Evolutionary conservation across 2,329 filamentous ascomycete genomes (phyloP).

Genomic region (Fusarium coffeatum): DNA sequence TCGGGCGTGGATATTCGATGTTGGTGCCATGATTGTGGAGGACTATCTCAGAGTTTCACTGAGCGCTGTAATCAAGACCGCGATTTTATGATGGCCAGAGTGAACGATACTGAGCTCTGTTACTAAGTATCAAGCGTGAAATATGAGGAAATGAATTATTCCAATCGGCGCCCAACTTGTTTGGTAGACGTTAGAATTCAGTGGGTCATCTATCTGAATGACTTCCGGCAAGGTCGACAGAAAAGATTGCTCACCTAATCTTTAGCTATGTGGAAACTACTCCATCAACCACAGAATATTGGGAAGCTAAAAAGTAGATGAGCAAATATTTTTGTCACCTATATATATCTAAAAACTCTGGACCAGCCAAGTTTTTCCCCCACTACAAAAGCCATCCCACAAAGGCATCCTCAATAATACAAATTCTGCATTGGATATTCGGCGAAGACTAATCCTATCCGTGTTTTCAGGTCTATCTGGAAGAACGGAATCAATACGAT

Average conservation of each 20-base stretch:
- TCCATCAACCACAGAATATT: background rate
- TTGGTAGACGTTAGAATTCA: conserved; percentile 37
- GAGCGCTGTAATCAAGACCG: background rate
- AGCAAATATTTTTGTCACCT: background rate
- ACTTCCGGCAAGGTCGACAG: background rate
- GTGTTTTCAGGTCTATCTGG: background rate
- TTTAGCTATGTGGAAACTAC: background rate
- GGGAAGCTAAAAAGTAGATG: background rate
- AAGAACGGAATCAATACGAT: background rate
- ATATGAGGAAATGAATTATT: conserved; percentile 11
- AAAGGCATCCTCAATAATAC: background rate
- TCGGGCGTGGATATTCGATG: conserved; percentile 73
- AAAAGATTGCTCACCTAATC: background rate
- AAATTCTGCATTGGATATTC: background rate
- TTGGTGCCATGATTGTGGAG: conserved; percentile 62
- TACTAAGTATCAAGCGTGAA: background rate
- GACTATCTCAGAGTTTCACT: background rate
- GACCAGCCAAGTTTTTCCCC: background rate
- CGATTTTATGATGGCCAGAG: too few relatives aligned
- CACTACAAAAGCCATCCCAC: background rate
- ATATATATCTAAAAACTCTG: background rate
- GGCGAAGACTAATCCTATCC: background rate
- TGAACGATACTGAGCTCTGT: background rate
- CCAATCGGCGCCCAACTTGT: conserved; percentile 7
- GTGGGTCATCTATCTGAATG: conserved; percentile 25